Conservation (phyloP, 1,284 basidiomycete genomes). For the Heterobasidion occidentale region DNA sequence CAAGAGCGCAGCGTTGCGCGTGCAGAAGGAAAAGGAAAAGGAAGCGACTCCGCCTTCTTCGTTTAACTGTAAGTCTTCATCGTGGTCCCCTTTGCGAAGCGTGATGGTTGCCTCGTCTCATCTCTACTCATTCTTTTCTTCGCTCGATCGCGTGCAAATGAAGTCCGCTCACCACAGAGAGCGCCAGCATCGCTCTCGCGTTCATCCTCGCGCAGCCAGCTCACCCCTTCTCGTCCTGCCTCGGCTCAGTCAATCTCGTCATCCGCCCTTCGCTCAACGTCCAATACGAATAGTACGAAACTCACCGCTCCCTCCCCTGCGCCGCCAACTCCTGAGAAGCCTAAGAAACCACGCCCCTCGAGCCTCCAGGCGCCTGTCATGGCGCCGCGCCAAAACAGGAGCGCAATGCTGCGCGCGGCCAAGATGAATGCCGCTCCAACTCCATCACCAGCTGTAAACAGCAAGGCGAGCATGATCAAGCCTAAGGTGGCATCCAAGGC, state of each 20-base stretch:
- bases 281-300: slow-evolving; percentile 9
- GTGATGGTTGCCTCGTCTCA: background rate
- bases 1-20: slow-evolving; percentile 59
- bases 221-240: background rate
- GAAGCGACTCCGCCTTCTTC: slow-evolving; percentile 17
- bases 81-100: background rate
- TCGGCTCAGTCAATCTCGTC: background rate
- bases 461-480: background rate
- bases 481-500: background rate
- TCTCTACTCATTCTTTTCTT: background rate
- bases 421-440: slow-evolving; percentile 34
- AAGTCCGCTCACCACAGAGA: slow-evolving; percentile 5
- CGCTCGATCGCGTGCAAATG: background rate
- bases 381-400: slow-evolving; percentile 62
- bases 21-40: slow-evolving; percentile 35
- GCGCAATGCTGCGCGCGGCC: slow-evolving; percentile 61
- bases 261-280: background rate
- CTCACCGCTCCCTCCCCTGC: slow-evolving; percentile 7
- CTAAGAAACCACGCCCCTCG: slow-evolving; percentile 38
- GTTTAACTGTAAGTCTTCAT: slow-evolving; percentile 14
- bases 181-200: background rate
- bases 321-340: slow-evolving; percentile 7
- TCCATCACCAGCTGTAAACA: background rate
- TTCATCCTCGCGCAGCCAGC: background rate
- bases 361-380: slow-evolving; percentile 53